Conservation (phyloP, 331 rosid genomes). For the Saraca asoca region DNA sequence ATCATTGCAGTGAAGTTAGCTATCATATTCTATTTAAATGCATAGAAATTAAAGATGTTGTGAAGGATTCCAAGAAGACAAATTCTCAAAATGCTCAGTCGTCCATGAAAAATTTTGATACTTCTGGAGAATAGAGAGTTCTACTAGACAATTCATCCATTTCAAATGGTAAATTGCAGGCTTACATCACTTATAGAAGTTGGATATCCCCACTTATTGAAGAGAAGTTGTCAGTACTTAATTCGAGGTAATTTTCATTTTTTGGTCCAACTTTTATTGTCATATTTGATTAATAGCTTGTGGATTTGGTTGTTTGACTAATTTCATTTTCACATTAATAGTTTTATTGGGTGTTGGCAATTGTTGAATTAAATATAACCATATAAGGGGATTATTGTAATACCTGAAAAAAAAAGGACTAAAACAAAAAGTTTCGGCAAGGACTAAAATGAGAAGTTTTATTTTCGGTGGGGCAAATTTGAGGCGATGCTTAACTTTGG, state of each 20-base stretch:
- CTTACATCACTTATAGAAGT: slow-evolving; percentile 78
- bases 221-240: slow-evolving; percentile 72
- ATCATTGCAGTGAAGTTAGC: slow-evolving; percentile 91
- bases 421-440: no score
- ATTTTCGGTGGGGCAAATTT: no score
- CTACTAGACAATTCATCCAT: slow-evolving; percentile 48
- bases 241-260: slow-evolving; percentile 62
- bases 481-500: no score
- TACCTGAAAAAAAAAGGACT: no score
- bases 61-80: slow-evolving; percentile 36
- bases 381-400: slow-evolving; percentile 10
- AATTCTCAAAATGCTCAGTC: slow-evolving; percentile 44
- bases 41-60: slow-evolving; percentile 53
- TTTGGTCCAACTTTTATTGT: slow-evolving; percentile 6
- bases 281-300: slow-evolving; percentile 14
- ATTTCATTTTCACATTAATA: slow-evolving; percentile 7
- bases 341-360: slow-evolving; percentile 18
- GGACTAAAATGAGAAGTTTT: no score
- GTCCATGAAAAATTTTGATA: slow-evolving; percentile 45
- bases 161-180: slow-evolving; percentile 45
- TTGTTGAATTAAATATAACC: slow-evolving; percentile 22
- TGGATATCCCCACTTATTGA: slow-evolving; percentile 68
- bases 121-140: slow-evolving; percentile 47
- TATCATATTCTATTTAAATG: slow-evolving; percentile 89
- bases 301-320: slow-evolving; percentile 22